A percentile compares a stretch with the other conserved stretches of the same genome.
Conservation (phyloP, 2,329 filamentous ascomycete genomes). For the Diaporthe vexans region DNA sequence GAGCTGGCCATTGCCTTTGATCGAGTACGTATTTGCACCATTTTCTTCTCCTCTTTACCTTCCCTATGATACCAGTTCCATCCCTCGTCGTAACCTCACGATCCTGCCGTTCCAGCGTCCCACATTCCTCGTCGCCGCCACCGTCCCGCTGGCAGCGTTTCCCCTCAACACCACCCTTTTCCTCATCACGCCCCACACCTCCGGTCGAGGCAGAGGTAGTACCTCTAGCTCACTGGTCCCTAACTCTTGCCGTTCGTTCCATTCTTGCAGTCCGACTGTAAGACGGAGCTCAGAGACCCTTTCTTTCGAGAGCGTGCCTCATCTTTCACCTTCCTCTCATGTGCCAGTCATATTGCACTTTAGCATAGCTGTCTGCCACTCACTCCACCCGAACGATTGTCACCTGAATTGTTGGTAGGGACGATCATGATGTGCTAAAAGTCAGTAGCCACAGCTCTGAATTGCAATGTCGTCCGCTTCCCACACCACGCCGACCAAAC, state of each 20-base stretch:
- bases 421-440: not conserved
- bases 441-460: not conserved
- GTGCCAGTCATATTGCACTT: not conserved
- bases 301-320: not conserved
- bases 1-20: not conserved
- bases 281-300: too few relatives aligned
- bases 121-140: too few relatives aligned
- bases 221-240: not conserved
- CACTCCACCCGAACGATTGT: not conserved
- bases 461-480: constrained; percentile 20
- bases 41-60: not conserved
- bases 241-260: not conserved
- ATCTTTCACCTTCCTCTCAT: not conserved
- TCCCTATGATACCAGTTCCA: not conserved
- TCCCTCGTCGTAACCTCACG: not conserved
- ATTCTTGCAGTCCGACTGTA: not conserved
- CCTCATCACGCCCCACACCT: not conserved
- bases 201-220: not conserved
- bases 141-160: not conserved
- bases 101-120: not conserved
- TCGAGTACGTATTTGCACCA: not conserved
- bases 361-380: not conserved
- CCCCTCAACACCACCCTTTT: not conserved
- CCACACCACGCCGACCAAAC: not conserved
- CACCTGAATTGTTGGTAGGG: not conserved